Conservation (phyloP, 768 basidiomycete genomes). For the Pisolithus sp. region DNA sequence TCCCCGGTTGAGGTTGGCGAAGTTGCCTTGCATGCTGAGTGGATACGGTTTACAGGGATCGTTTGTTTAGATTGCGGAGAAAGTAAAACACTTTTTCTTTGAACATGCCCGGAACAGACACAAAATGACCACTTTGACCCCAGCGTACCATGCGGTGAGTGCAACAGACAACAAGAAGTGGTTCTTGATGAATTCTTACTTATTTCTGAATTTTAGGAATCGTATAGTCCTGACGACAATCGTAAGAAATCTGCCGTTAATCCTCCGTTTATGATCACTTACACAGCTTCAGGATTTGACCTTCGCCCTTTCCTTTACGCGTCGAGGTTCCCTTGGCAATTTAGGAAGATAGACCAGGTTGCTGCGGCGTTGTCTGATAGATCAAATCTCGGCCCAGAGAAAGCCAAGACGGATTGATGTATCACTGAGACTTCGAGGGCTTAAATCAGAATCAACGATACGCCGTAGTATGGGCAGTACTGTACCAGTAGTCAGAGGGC, state of each 20-base stretch:
- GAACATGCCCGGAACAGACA: slow-evolving; percentile 95
- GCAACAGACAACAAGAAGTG: background rate
- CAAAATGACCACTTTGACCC: slow-evolving; percentile 97
- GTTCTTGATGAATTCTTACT: background rate
- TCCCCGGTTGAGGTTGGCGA: slow-evolving; percentile 70
- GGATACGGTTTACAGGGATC: background rate
- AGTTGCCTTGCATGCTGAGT: background rate
- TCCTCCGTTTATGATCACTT: background rate
- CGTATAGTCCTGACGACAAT: slow-evolving; percentile 95
- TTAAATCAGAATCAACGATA: too few relatives aligned
- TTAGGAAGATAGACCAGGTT: slow-evolving; percentile 87
- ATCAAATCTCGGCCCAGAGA: slow-evolving; percentile 38
- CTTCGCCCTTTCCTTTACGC: slow-evolving; percentile 95
- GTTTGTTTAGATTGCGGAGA: slow-evolving; percentile 74
- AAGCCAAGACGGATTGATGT: slow-evolving; percentile 43
- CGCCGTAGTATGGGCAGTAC: too few relatives aligned
- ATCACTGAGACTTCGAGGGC: background rate
- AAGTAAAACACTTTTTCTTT: slow-evolving; percentile 96
- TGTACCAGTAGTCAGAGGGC: too few relatives aligned
- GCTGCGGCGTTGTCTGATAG: slow-evolving; percentile 72
- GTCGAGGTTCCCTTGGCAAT: slow-evolving; percentile 93
- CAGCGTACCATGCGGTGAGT: slow-evolving; percentile 87
- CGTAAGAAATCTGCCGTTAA: slow-evolving; percentile 42
- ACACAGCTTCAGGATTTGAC: slow-evolving; percentile 66
- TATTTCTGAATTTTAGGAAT: slow-evolving; percentile 52